Evolutionary conservation across 768 basidiomycete genomes (phyloP).

Genomic region (Hirschioporus abietinus): DNA sequence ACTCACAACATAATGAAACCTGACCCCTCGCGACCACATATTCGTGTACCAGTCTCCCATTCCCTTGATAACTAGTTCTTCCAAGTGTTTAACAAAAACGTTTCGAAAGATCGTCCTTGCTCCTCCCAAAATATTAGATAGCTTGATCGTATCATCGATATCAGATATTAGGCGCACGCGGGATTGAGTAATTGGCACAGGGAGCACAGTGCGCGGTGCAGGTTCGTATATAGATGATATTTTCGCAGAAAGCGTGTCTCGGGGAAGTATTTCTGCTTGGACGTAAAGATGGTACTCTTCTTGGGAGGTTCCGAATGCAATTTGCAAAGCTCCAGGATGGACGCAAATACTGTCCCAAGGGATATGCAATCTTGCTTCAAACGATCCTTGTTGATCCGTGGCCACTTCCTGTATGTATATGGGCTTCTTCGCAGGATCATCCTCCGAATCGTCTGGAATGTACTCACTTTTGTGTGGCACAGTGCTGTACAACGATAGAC

Average conservation of each 20-base stretch:
- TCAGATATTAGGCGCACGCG: slow-evolving; percentile 83
- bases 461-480: slow-evolving; percentile 13
- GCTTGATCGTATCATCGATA: slow-evolving; percentile 90
- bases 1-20: slow-evolving; percentile 88
- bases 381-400: slow-evolving; percentile 69
- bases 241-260: not conserved
- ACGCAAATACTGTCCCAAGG: slow-evolving; percentile 64
- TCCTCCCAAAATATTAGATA: slow-evolving; percentile 71
- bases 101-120: slow-evolving; percentile 82
- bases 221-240: slow-evolving; percentile 11
- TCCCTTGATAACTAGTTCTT: slow-evolving; percentile 73
- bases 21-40: slow-evolving; percentile 66
- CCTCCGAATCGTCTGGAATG: slow-evolving; percentile 21
- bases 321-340: slow-evolving; percentile 52
- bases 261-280: slow-evolving; percentile 40
- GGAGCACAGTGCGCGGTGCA: slow-evolving; percentile 13
- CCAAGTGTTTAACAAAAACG: slow-evolving; percentile 83
- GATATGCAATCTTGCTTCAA: slow-evolving; percentile 57
- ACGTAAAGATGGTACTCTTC: slow-evolving; percentile 53
- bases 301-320: slow-evolving; percentile 50
- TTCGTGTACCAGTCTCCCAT: slow-evolving; percentile 75
- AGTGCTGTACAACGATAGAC: slow-evolving; percentile 46
- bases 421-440: slow-evolving; percentile 33
- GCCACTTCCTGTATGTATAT: slow-evolving; percentile 44
- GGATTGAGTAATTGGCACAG: slow-evolving; percentile 47